phyloP scores from a whole-genome alignment of 1,284 basidiomycete species.

The Sporisorium sorghi region DNA sequence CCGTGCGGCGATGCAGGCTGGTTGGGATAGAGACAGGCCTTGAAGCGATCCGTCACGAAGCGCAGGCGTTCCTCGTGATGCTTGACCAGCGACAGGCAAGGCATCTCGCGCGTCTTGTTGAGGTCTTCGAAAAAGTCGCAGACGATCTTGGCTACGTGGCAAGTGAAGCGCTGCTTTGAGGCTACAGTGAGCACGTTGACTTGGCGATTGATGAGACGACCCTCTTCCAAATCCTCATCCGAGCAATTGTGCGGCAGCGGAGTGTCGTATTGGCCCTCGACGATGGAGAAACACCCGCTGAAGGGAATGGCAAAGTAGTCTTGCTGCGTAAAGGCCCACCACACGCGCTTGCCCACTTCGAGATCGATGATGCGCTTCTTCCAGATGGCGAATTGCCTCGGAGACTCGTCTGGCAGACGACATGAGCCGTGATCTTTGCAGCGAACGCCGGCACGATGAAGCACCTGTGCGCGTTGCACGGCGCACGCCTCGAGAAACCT shows the following conservation, averaged over 20 bases:
- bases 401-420: conserved; percentile 39
- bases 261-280: conserved; percentile 53
- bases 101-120: conserved; percentile 36
- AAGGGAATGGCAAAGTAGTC: conserved; percentile 57
- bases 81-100: conserved; percentile 33
- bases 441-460: conserved; percentile 25
- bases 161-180: conserved; percentile 51
- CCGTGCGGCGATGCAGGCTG: conserved; percentile 16
- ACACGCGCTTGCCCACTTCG: conserved; percentile 55
- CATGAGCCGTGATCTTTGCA: conserved; percentile 25
- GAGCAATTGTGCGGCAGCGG: conserved; percentile 53
- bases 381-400: conserved; percentile 43
- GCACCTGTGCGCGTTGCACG: conserved; percentile 28
- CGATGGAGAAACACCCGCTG: conserved; percentile 48
- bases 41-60: conserved; percentile 50
- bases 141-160: conserved; percentile 50
- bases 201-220: conserved; percentile 42
- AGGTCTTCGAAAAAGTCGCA: conserved; percentile 54
- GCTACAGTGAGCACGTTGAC: conserved; percentile 50
- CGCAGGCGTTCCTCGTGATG: conserved; percentile 47
- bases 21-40: conserved; percentile 32
- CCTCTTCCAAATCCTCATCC: conserved; percentile 48
- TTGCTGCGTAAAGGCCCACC: conserved; percentile 56
- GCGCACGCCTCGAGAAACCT: conserved; percentile 38
- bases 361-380: conserved; percentile 51